A percentile compares a stretch with the other conserved stretches of the same genome.
These are phyloP conservation scores for Hortaea werneckii DNA, from an alignment of 2,329 filamentous ascomycete species.

Conservation along the genomic window DNA sequence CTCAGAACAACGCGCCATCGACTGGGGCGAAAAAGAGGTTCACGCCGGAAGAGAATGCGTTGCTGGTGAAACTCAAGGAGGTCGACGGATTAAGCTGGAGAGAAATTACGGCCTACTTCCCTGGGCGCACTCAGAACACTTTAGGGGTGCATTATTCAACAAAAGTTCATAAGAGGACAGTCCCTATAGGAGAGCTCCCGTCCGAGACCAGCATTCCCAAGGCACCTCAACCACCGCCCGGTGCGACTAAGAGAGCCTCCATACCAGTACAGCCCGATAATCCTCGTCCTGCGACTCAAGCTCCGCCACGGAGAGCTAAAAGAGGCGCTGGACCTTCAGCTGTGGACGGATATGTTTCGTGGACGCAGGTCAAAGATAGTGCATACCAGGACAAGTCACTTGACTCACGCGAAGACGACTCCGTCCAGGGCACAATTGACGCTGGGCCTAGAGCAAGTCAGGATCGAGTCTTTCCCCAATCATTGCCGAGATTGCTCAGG, in stretches of 20 bases:
- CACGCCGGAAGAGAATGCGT: slow-evolving; percentile 19
- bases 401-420: background rate
- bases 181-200: background rate
- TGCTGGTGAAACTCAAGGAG: slow-evolving; percentile 33
- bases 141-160: slow-evolving; percentile 19
- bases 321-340: slow-evolving; percentile 2
- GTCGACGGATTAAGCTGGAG: slow-evolving; percentile 28
- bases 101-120: slow-evolving; percentile 26
- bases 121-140: slow-evolving; percentile 20
- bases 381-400: background rate
- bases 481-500: slow-evolving; percentile 14
- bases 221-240: background rate
- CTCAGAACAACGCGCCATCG: background rate
- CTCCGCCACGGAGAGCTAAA: background rate
- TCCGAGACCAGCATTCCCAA: background rate
- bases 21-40: slow-evolving; percentile 8
- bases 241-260: background rate
- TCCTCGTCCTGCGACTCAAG: background rate
- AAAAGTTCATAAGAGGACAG: background rate
- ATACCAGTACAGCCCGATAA: background rate
- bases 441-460: slow-evolving; percentile 1
- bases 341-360: slow-evolving; percentile 15
- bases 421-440: background rate
- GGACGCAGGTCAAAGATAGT: slow-evolving; percentile 7
- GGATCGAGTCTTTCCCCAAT: slow-evolving; percentile 11